Evolutionary conservation across 495 filamentous ascomycete genomes (phyloP), one percentile per base, ranked within the genome.

Genomic region (Penicillium diatomitis): DNA sequence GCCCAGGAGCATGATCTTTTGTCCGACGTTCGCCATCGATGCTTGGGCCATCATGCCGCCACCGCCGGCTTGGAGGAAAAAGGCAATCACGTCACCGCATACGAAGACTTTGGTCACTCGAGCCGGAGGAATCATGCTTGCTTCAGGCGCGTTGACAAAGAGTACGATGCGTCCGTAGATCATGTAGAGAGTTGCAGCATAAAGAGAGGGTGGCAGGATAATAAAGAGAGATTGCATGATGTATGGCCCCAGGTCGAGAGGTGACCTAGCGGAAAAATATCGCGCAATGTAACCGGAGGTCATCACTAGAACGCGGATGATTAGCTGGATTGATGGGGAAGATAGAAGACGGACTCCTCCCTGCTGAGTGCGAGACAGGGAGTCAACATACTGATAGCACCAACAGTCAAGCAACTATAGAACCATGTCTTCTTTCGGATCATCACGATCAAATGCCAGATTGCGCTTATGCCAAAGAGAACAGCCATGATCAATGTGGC

Each of bases 141-240:
- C 36, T 2, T 63, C 35, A 32, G 57, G 61, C 4, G 49, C 41
- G 8, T 49, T 47, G 11, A 53, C 50, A 37, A 46, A 54, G 3
- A 37, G 29, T 28, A 68, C 61, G 31, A 66, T 54, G 0, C 63
- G 55, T n/a, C 63, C 63, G 30, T 65, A 61, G 38, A 52, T 58
- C 63, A 69, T 69, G 54, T 69, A 69, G 28, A 69, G 62, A 8
- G 65, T 60, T 7, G 66, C 66, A 32, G 55, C 55, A 30, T 54
- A 58, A 10, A 46, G 64, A 0, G 61, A 57, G 2, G 62, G 64
- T 0, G 55, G 60, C 32, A 65, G 49, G 6, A 69, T 39, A 38
- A 67, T 53, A 38, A 59, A 51, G 12, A 59, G 38, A 8, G 47
- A 50, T 52, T 69, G 66, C 10, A 51, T 34, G 47, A 66, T 62